A percentile compares a stretch with the other conserved stretches of the same genome.
phyloP scores from a whole-genome alignment of 352 stramenopile species.

The Phytopythium cucurbitacearum region DNA sequence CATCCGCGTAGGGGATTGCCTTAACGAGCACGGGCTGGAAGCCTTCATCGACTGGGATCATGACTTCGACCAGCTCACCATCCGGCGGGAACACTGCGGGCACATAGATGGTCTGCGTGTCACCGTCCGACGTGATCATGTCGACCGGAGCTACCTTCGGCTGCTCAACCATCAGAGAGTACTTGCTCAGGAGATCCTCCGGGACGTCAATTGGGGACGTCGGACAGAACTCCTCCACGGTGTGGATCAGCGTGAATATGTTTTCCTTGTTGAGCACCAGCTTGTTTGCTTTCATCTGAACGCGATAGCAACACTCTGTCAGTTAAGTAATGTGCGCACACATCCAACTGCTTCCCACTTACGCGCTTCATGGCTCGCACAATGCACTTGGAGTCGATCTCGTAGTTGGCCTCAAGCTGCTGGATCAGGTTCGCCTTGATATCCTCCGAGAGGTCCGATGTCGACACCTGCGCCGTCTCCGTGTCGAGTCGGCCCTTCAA shows the following conservation, averaged over 20 bases:
- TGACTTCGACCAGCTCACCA: background rate
- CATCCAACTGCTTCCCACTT: slow-evolving; percentile 7
- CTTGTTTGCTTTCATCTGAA: slow-evolving; percentile 23
- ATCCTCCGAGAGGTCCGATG: slow-evolving; percentile 20
- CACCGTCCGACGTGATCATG: background rate
- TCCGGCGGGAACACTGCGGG: background rate
- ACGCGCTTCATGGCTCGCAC: slow-evolving; percentile 36
- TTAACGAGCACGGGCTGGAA: background rate
- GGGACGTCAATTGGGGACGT: slow-evolving; percentile 15
- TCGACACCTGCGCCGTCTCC: slow-evolving; percentile 21
- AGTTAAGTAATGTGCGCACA: background rate
- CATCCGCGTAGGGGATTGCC: background rate
- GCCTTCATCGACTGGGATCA: background rate
- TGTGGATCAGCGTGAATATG: slow-evolving; percentile 30
- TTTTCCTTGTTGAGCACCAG: slow-evolving; percentile 20
- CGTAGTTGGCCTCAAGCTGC: slow-evolving; percentile 37
- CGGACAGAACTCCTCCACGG: slow-evolving; percentile 34
- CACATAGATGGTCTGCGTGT: background rate
- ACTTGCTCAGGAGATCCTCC: background rate
- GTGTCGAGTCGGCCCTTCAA: slow-evolving; percentile 19
- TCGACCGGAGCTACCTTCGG: background rate
- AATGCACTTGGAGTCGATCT: slow-evolving; percentile 26
- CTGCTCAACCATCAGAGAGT: no score
- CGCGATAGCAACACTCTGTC: slow-evolving; percentile 1
- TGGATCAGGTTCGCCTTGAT: slow-evolving; percentile 32